phyloP scores from a whole-genome alignment of 192 early-diverging fungal species.

The Mortierella hygrophila region DNA sequence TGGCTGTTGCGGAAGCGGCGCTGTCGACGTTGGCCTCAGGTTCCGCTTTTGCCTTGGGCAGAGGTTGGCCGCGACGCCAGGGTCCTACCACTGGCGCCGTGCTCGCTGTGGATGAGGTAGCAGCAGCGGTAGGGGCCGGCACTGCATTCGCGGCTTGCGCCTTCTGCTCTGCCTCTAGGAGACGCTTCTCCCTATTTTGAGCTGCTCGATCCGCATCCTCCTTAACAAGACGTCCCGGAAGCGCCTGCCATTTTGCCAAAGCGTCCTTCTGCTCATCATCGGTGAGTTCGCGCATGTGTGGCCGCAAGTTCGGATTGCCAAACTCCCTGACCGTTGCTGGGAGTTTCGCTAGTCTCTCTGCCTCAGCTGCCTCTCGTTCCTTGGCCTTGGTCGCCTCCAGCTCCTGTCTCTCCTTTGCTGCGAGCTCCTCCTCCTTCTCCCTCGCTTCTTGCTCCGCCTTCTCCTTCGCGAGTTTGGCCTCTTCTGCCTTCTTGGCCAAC shows the following conservation, averaged over 20 bases:
- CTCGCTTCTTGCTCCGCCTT: conserved; percentile 24
- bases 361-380: not conserved
- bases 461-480: conserved; percentile 26
- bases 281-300: not conserved
- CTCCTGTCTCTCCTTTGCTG: not conserved
- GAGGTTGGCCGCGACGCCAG: conserved; percentile 23
- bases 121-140: not conserved
- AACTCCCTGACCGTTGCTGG: conserved; percentile 15
- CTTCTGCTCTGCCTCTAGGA: conserved; percentile 5
- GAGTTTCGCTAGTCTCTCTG: not conserved
- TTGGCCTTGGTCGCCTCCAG: not conserved
- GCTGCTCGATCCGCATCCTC: conserved; percentile 21
- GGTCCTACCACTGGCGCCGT: conserved; percentile 1
- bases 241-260: conserved; percentile 19
- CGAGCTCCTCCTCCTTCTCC: conserved; percentile 25
- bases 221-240: conserved; percentile 25
- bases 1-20: not conserved
- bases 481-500: conserved; percentile 21
- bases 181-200: conserved; percentile 5
- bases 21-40: not conserved
- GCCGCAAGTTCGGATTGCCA: conserved; percentile 7
- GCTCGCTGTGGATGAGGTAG: not conserved
- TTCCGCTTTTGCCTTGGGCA: not conserved
- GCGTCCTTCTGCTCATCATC: conserved; percentile 22
- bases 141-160: not conserved